Base-by-base conservation (phyloP, 2,329 filamentous ascomycete genomes). In the Claviceps humidiphila region DNA sequence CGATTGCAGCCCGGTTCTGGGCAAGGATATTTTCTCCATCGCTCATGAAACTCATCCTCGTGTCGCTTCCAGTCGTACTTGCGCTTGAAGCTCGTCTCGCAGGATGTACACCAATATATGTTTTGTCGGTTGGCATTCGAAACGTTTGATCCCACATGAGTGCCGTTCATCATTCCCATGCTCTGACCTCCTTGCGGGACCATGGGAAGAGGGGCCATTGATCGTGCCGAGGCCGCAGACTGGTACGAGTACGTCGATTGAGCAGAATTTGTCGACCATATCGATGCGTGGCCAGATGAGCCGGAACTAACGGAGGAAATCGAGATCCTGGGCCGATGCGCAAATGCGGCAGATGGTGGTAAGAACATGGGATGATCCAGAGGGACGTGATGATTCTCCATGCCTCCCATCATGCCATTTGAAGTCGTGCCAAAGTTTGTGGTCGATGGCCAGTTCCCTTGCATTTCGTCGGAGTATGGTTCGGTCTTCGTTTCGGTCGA, bases 31-130 rank as follows among this genome's bases (percentile, higher is more conserved):
- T 82, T 83, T 56, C 81, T 77, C 70, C 79, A 79, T 51, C 81
- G 78, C 69, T 84, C 81, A 65, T 84, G 81, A 60, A 84, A 83
- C 64, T 83, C 80, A 59, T 84, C 81, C 62, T 85, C 80, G 64
- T 85, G 82, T 37, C 79, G 75, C 64, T 83, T 83, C 82, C 78
- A 85, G 63, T 84, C 80, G 56, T 82, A 81, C 62, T 84, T 84
- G 57, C 80, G 75, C 68, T 81, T 81, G 61, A 84, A 81, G 46
- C 78, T 81, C 48, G 81, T 82, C 63, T 84, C 80, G 64, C 74
- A 78, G 17, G 74, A 75, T 4, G 75, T 78, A 60, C 75, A 78
- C 74, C 74, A 78, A 63, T 77, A 78, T 30, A 75, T 72, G 56
- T 76, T 75, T 47, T 68, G 68, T 59, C 68, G 67, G 52, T 59